These are phyloP conservation scores for Cardiosporidium cionae DNA, from an alignment of 169 alveolate genomes.

Conservation along the genomic window DNA sequence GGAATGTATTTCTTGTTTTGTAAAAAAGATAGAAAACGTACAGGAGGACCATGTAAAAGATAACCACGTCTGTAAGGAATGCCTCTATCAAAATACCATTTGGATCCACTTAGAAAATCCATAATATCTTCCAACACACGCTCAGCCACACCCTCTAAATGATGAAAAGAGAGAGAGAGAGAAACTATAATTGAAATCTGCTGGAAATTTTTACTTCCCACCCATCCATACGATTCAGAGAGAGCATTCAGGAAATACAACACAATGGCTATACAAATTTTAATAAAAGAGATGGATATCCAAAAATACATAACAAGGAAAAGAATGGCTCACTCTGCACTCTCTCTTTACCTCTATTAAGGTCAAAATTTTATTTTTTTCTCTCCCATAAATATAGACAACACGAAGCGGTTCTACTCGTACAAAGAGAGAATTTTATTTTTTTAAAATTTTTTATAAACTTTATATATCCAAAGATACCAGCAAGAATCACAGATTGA, in stretches of 20 bases:
- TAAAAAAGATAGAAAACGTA: too few species aligned
- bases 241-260: not conserved
- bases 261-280: too few species aligned
- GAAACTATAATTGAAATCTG: not conserved
- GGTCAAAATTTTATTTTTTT: too few species aligned
- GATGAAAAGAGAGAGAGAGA: slow-evolving; percentile 10
- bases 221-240: not conserved
- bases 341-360: too few species aligned
- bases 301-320: too few species aligned
- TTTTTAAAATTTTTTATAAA: too few species aligned
- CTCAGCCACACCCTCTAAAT: slow-evolving; percentile 37
- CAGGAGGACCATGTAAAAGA: slow-evolving; percentile 69
- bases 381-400: too few species aligned
- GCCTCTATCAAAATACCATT: slow-evolving; percentile 59
- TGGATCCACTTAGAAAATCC: slow-evolving; percentile 6
- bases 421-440: too few species aligned
- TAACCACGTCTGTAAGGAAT: slow-evolving; percentile 71
- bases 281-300: too few species aligned
- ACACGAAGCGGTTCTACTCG: too few species aligned
- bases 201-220: not conserved
- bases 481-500: slow-evolving; percentile 47
- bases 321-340: too few species aligned
- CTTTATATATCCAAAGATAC: not conserved
- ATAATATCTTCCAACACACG: slow-evolving; percentile 1
- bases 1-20: too few species aligned